phyloP scores from a whole-genome alignment of 192 early-diverging fungal genomes.

The Coemansia sp. region DNA sequence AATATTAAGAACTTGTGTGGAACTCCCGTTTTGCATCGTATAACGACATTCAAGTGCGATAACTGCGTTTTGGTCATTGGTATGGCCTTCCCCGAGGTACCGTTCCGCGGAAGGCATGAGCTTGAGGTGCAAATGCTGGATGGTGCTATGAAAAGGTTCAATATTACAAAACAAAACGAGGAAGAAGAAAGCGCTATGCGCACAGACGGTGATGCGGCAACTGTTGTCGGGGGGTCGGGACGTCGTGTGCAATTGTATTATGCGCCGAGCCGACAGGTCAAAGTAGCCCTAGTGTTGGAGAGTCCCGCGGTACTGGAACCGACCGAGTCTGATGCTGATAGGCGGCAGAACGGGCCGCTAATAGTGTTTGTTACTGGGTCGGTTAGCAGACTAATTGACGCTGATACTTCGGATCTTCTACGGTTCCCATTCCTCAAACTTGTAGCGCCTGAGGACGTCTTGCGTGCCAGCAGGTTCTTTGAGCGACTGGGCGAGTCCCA shows the following conservation, averaged over 20 bases:
- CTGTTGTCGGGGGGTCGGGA: background rate
- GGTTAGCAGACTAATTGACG: slow-evolving; percentile 38
- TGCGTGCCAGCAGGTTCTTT: slow-evolving; percentile 39
- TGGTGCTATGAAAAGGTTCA: slow-evolving; percentile 35
- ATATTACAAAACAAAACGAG: slow-evolving; percentile 21
- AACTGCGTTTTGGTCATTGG: slow-evolving; percentile 37
- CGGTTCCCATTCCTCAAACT: slow-evolving; percentile 46
- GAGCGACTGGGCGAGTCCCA: slow-evolving; percentile 33
- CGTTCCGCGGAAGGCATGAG: slow-evolving; percentile 26
- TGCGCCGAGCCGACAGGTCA: slow-evolving; percentile 39
- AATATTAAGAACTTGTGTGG: slow-evolving; percentile 31
- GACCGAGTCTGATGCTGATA: slow-evolving; percentile 15
- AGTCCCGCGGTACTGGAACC: slow-evolving; percentile 20
- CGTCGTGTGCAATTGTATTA: slow-evolving; percentile 38
- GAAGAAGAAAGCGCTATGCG: slow-evolving; percentile 1
- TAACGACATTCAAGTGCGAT: slow-evolving; percentile 46
- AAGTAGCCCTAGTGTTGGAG: slow-evolving; percentile 48
- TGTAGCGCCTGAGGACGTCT: slow-evolving; percentile 45
- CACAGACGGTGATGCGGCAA: background rate
- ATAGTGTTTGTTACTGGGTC: slow-evolving; percentile 48
- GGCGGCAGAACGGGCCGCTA: slow-evolving; percentile 28
- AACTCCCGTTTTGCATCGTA: slow-evolving; percentile 24
- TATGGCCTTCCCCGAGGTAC: slow-evolving; percentile 43
- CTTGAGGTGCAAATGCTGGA: slow-evolving; percentile 52
- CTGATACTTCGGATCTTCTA: slow-evolving; percentile 41